A percentile compares a stretch with the other conserved stretches of the same genome.
These are phyloP conservation scores for Dryadomyces quercivorus DNA, from an alignment of 2,329 filamentous ascomycete genomes.

Conservation along the genomic window DNA sequence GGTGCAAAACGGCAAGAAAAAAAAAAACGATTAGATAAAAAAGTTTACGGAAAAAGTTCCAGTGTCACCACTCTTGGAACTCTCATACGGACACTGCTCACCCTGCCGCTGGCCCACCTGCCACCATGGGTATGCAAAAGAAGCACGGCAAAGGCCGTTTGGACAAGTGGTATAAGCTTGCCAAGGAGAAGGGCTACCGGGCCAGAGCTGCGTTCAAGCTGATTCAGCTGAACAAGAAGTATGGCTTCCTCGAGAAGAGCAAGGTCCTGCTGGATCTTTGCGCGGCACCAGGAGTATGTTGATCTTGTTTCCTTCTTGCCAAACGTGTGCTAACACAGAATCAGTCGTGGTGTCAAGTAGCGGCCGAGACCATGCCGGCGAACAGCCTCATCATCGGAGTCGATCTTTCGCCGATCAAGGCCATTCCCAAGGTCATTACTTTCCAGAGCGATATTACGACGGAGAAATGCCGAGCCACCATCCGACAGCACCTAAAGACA, in stretches of 20 bases:
- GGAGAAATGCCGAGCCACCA: slow-evolving; percentile 85
- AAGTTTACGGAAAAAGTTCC: background rate
- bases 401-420: slow-evolving; percentile 88
- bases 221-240: slow-evolving; percentile 97
- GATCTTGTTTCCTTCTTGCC: background rate
- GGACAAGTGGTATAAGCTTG: slow-evolving; percentile 97
- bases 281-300: slow-evolving; percentile 76
- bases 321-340: background rate
- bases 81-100: background rate
- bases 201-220: slow-evolving; percentile 96
- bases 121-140: slow-evolving; percentile 85
- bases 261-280: slow-evolving; percentile 96
- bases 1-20: background rate
- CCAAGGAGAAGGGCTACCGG: slow-evolving; percentile 95
- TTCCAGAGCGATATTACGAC: slow-evolving; percentile 98
- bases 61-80: background rate
- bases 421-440: slow-evolving; percentile 84
- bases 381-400: slow-evolving; percentile 88
- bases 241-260: slow-evolving; percentile 94
- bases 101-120: background rate
- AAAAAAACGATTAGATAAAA: slow-evolving; percentile 2
- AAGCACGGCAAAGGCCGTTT: slow-evolving; percentile 97
- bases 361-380: slow-evolving; percentile 85
- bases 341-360: slow-evolving; percentile 91
- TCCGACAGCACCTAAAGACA: slow-evolving; percentile 81